phyloP scores from a whole-genome alignment of 1,284 basidiomycete genomes.

The Trichosporon asahii region DNA sequence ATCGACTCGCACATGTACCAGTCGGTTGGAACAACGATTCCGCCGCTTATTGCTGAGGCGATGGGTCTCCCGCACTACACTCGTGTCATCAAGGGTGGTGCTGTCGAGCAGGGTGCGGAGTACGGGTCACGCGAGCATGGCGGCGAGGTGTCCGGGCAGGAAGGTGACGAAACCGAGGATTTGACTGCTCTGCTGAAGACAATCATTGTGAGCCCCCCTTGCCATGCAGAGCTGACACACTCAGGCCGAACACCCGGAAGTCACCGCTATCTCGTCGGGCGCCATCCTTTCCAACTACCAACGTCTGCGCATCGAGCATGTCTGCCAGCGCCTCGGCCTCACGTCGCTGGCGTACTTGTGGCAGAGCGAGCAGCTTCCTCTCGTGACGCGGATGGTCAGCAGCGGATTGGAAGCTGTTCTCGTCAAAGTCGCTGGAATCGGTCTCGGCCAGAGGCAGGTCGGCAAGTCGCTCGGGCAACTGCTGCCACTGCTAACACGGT shows the following conservation, averaged over 20 bases:
- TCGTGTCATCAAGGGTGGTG: slow-evolving; percentile 71
- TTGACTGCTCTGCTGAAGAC: slow-evolving; percentile 69
- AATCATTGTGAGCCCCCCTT: slow-evolving; percentile 71
- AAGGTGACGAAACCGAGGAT: slow-evolving; percentile 95
- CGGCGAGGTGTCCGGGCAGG: slow-evolving; percentile 56
- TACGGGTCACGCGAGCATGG: slow-evolving; percentile 62
- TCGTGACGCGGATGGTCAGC: slow-evolving; percentile 82
- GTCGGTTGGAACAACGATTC: slow-evolving; percentile 92
- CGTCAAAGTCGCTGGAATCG: slow-evolving; percentile 96
- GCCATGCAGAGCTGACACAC: slow-evolving; percentile 16
- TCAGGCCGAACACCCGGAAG: slow-evolving; percentile 73
- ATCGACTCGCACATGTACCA: slow-evolving; percentile 99
- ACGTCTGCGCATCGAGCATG: slow-evolving; percentile 93
- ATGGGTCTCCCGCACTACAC: slow-evolving; percentile 83
- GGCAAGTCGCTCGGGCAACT: slow-evolving; percentile 74
- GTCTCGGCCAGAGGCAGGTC: slow-evolving; percentile 72
- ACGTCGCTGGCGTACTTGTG: slow-evolving; percentile 86
- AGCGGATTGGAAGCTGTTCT: slow-evolving; percentile 77
- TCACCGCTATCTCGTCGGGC: slow-evolving; percentile 86
- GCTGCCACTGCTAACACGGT: slow-evolving; percentile 65
- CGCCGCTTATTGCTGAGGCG: slow-evolving; percentile 80
- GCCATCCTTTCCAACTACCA: slow-evolving; percentile 98
- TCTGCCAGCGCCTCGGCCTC: slow-evolving; percentile 79
- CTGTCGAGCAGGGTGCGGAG: slow-evolving; percentile 75
- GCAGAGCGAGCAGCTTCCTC: slow-evolving; percentile 81